A percentile compares a stretch with the other conserved stretches of the same genome.
Conservation (phyloP, 306 rosid genomes). For the Rosa lucieae region DNA sequence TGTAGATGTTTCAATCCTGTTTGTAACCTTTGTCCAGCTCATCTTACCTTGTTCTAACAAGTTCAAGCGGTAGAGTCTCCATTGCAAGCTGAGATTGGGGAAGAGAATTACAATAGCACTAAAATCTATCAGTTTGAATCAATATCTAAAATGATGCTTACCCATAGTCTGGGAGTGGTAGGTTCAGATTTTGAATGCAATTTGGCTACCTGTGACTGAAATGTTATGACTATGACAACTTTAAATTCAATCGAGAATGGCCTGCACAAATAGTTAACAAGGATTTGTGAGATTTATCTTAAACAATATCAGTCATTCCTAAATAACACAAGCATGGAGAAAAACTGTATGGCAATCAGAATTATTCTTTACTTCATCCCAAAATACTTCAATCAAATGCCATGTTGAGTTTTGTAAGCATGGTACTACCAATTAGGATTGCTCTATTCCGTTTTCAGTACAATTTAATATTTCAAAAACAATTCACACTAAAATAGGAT, state of each 20-base stretch:
- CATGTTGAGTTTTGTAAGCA: neutral
- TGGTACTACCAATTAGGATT: neutral
- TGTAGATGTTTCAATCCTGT: neutral
- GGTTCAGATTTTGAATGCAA: constrained; percentile 70
- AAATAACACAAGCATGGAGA: neutral
- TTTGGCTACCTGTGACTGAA: constrained; percentile 75
- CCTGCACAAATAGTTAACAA: constrained; percentile 43
- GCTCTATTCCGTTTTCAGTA: neutral
- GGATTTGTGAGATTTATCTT: neutral
- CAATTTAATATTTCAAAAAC: neutral
- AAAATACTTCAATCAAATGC: neutral
- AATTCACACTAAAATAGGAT: neutral
- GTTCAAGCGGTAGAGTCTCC: constrained; percentile 87
- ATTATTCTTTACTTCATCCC: neutral
- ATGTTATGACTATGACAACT: constrained; percentile 64
- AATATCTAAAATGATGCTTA: constrained; percentile 35
- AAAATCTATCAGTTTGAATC: neutral
- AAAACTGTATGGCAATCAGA: neutral
- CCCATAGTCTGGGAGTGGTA: constrained; percentile 84
- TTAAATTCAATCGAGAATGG: constrained; percentile 91
- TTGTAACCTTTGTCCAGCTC: constrained; percentile 3
- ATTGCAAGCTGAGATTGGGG: constrained; percentile 59
- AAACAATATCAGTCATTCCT: neutral
- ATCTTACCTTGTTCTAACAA: constrained; percentile 55
- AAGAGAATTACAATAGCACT: constrained; percentile 2